Conservation (phyloP, 2,329 filamentous ascomycete genomes). For the Pyrenochaeta sp. region DNA sequence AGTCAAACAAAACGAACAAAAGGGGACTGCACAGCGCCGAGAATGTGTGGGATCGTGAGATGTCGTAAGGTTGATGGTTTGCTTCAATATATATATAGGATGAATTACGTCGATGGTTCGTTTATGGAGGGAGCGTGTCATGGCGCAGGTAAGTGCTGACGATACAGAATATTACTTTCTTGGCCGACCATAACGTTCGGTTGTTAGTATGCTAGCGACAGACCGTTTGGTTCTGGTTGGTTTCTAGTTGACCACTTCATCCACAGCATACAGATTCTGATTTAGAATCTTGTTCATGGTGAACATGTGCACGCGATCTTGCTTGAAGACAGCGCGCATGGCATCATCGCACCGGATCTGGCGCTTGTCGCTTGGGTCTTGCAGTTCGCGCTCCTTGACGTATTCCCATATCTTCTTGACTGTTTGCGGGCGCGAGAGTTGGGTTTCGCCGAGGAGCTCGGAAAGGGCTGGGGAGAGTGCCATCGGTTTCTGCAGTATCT, state of each 20-base stretch:
- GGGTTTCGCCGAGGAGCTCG: conserved; percentile 73
- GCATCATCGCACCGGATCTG: conserved; percentile 93
- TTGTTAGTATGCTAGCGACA: not conserved
- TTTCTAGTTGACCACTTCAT: conserved; percentile 60
- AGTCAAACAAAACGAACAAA: conserved; percentile 3
- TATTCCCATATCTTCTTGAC: conserved; percentile 98
- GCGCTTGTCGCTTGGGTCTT: conserved; percentile 89
- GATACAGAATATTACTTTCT: not conserved
- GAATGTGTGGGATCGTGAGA: not conserved
- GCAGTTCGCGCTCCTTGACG: conserved; percentile 86
- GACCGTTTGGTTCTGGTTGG: not conserved
- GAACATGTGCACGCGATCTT: conserved; percentile 95
- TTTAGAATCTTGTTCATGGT: conserved; percentile 98
- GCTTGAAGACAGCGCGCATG: conserved; percentile 92
- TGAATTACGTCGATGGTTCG: not conserved
- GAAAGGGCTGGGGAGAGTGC: conserved; percentile 75
- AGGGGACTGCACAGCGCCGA: not conserved
- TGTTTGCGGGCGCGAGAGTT: conserved; percentile 92
- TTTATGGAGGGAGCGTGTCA: not conserved
- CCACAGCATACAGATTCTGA: conserved; percentile 85
- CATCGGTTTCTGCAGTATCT: conserved; percentile 70
- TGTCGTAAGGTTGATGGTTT: not conserved
- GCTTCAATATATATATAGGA: not conserved
- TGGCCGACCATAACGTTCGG: not conserved
- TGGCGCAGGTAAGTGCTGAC: not conserved